Percentiles rank a stretch among this genome's conserved stretches.
Conservation (phyloP, 345 rosid species). For the Adansonia digitata region DNA sequence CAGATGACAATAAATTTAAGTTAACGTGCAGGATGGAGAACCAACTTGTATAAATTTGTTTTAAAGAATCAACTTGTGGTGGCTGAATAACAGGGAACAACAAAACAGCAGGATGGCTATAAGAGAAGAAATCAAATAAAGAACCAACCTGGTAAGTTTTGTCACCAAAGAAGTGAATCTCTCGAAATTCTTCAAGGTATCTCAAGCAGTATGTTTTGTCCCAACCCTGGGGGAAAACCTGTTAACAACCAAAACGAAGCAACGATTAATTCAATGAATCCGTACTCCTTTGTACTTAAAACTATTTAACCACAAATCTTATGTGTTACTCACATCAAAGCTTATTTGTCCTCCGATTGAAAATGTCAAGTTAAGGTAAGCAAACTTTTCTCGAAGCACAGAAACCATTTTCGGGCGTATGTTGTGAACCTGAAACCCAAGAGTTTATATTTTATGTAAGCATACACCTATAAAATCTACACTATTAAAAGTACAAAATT, state of each 20-base stretch:
- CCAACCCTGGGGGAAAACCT: slow-evolving; percentile 97
- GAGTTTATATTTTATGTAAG: slow-evolving; percentile 7
- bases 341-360: slow-evolving; percentile 97
- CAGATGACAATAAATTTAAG: no score
- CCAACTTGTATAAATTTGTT: background rate
- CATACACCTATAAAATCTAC: slow-evolving; percentile 4
- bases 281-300: background rate
- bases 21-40: background rate
- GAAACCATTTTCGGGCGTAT: slow-evolving; percentile 82
- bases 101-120: no score
- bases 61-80: background rate
- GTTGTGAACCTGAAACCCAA: slow-evolving; percentile 64
- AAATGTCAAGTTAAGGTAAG: slow-evolving; percentile 80
- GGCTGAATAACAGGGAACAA: background rate
- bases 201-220: slow-evolving; percentile 97
- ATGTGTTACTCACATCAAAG: slow-evolving; percentile 69
- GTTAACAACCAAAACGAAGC: slow-evolving; percentile 16
- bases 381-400: slow-evolving; percentile 74
- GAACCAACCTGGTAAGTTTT: slow-evolving; percentile 81
- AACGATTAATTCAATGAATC: background rate
- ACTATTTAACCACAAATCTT: slow-evolving; percentile 9
- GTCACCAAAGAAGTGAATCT: slow-evolving; percentile 97
- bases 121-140: background rate
- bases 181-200: slow-evolving; percentile 72
- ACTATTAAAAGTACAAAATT: background rate